phyloP scores from a whole-genome alignment of 345 rosid genomes.

The Syzygium jambos region DNA sequence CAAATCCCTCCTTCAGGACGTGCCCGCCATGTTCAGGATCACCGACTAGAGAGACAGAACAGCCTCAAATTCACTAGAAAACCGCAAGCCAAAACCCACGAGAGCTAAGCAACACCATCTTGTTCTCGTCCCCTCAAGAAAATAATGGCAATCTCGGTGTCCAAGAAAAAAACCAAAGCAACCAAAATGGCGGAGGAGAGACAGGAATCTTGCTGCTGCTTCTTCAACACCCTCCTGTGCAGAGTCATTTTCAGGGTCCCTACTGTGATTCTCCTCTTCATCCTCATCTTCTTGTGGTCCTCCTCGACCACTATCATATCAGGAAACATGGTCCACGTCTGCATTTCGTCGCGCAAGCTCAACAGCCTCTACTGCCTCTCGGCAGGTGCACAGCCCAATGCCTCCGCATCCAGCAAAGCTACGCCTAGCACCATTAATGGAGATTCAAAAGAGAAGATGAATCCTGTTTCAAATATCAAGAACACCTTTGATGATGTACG shows the following conservation, averaged over 20 bases:
- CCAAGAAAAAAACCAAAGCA: slow-evolving; percentile 38
- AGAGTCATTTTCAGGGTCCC: slow-evolving; percentile 43
- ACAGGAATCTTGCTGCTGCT: not conserved
- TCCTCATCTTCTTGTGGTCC: slow-evolving; percentile 55
- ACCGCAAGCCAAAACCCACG: slow-evolving; percentile 10
- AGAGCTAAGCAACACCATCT: not conserved
- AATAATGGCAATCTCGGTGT: slow-evolving; percentile 48
- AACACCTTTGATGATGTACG: not conserved
- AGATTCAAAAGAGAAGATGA: not conserved
- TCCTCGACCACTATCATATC: slow-evolving; percentile 69
- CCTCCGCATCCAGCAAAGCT: not conserved
- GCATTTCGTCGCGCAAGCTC: slow-evolving; percentile 76
- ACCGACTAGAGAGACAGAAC: not conserved
- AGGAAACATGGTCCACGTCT: slow-evolving; percentile 51
- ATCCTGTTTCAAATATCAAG: not conserved
- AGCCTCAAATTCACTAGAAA: slow-evolving; percentile 15
- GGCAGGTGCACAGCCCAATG: slow-evolving; percentile 55
- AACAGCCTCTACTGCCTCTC: slow-evolving; percentile 73
- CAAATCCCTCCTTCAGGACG: slow-evolving; percentile 13
- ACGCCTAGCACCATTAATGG: not conserved
- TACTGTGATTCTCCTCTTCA: slow-evolving; percentile 25
- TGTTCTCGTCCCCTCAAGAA: not conserved
- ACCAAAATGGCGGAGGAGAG: slow-evolving; percentile 18
- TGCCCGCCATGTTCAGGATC: slow-evolving; percentile 33
- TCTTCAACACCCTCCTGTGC: slow-evolving; percentile 13